phyloP scores from a whole-genome alignment of 495 filamentous ascomycete species.

The Aspergillus biplanus region DNA sequence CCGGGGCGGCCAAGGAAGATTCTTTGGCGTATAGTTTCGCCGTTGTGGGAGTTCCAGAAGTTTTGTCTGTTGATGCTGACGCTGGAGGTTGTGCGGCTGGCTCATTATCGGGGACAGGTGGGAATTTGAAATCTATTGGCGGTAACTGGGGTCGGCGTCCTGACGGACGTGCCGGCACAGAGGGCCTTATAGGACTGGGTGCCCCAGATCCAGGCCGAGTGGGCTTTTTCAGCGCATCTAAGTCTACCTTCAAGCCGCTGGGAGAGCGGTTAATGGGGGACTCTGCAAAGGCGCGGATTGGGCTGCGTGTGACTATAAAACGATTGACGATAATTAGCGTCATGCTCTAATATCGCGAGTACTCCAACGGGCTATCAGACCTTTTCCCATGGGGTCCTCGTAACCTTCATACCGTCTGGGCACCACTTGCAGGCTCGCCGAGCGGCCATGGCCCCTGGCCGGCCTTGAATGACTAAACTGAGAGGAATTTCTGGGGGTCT shows the following conservation, averaged over 20 bases:
- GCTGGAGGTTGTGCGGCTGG: conserved; percentile 37
- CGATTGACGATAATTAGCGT: conserved; percentile 13
- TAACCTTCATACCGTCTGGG: conserved; percentile 58
- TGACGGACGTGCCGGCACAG: conserved; percentile 33
- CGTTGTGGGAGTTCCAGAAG: conserved; percentile 18
- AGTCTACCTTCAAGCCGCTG: conserved; percentile 36
- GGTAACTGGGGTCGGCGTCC: conserved; percentile 44
- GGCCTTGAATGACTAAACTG: conserved; percentile 49
- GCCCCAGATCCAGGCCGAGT: conserved; percentile 32
- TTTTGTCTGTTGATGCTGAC: conserved; percentile 28
- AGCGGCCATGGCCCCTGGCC: conserved; percentile 70
- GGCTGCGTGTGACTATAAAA: conserved; percentile 29
- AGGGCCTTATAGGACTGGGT: conserved; percentile 33
- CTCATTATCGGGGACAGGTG: conserved; percentile 47
- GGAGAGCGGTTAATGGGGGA: conserved; percentile 32
- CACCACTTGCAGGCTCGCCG: conserved; percentile 80
- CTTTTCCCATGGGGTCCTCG: conserved; percentile 44
- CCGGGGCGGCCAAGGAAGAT: conserved; percentile 32
- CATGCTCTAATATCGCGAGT: background rate
- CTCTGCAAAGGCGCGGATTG: conserved; percentile 36
- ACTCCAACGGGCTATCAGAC: conserved; percentile 31
- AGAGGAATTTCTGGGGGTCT: conserved; percentile 45
- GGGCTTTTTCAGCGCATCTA: conserved; percentile 29
- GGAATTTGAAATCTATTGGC: conserved; percentile 72
- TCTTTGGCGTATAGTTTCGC: conserved; percentile 26